Base-by-base conservation (phyloP, 805 yeast genomes). In the Spathaspora girioi region DNA sequence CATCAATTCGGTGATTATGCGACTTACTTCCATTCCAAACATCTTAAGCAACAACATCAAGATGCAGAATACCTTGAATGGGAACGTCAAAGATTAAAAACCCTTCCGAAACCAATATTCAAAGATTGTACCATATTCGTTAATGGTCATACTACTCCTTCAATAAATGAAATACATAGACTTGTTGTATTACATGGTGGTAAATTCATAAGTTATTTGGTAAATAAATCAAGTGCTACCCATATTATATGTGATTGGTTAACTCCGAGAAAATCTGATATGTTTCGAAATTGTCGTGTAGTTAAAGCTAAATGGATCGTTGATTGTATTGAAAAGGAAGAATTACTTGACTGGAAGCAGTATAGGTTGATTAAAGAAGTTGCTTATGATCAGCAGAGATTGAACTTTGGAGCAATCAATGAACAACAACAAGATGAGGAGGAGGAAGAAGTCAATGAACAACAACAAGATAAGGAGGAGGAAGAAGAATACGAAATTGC, bases 91-190 rank as follows among this genome's bases (percentile, higher is more conserved):
- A 65, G 81, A 17, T 48, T 43, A 14, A 44, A 46, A 40, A 50
- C 58, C 23, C 56, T 57, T 23, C 52, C 50, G 15, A 62, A 58
- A 10, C 65, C 62, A 1, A 71, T 92, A 1, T 91, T 93, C 62
- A 60, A 70, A 38, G 82, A 78, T 1, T 88, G 92, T 63, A 67
- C 73, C 1, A 76, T 93, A 4, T 84, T 87, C 64, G 90, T 93
- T n/a, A 92, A 91, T 60, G 99, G 99, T 0, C 83, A 87, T 60
- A 93, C 98, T 0, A 70, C 68, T 2, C 98, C 98, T 0, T 82
- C 92, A n/a, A 78, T 90, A 14, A 69, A 79, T 42, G 86, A 82
- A 53, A 69, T 94, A 29, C 93, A 88, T 59, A 78, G 84, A 50
- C 59, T 89, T 57, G 83, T 93, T 2, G 80, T 88, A 1, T 57